phyloP scores from a whole-genome alignment of 352 stramenopile genomes.

The Phytophthora cactorum region DNA sequence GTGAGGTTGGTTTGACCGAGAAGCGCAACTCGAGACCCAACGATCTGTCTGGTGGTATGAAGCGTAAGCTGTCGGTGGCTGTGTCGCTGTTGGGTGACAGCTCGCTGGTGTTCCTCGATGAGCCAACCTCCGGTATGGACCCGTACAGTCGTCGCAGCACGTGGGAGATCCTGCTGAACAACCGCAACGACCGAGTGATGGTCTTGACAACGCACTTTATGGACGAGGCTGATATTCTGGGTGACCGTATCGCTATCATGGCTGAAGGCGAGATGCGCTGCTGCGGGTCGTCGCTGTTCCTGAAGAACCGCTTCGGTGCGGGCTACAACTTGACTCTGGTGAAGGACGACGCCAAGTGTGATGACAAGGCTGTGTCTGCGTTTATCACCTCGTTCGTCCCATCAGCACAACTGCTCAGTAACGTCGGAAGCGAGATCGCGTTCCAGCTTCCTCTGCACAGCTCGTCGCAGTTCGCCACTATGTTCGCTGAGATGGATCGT shows the following conservation, averaged over 20 bases:
- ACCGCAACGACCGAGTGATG: slow-evolving; percentile 61
- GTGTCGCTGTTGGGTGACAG: slow-evolving; percentile 88
- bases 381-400: background rate
- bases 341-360: slow-evolving; percentile 1
- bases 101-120: slow-evolving; percentile 88
- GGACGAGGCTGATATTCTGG: slow-evolving; percentile 34
- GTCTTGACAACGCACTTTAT: slow-evolving; percentile 96
- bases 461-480: slow-evolving; percentile 28
- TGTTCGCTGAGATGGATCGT: slow-evolving; percentile 2
- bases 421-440: slow-evolving; percentile 79
- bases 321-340: slow-evolving; percentile 72
- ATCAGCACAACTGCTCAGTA: slow-evolving; percentile 66
- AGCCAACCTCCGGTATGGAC: slow-evolving; percentile 96
- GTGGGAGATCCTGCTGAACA: slow-evolving; percentile 76
- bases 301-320: slow-evolving; percentile 75
- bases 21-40: slow-evolving; percentile 39
- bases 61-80: slow-evolving; percentile 91
- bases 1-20: slow-evolving; percentile 62
- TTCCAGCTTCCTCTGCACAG: slow-evolving; percentile 73
- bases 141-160: slow-evolving; percentile 94
- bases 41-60: slow-evolving; percentile 88
- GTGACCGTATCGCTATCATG: slow-evolving; percentile 87
- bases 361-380: slow-evolving; percentile 46
- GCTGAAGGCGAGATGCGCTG: slow-evolving; percentile 66
- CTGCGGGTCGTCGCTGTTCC: slow-evolving; percentile 75